phyloP scores from a whole-genome alignment of 163 green algal genomes.

The Prototheca cutis region DNA sequence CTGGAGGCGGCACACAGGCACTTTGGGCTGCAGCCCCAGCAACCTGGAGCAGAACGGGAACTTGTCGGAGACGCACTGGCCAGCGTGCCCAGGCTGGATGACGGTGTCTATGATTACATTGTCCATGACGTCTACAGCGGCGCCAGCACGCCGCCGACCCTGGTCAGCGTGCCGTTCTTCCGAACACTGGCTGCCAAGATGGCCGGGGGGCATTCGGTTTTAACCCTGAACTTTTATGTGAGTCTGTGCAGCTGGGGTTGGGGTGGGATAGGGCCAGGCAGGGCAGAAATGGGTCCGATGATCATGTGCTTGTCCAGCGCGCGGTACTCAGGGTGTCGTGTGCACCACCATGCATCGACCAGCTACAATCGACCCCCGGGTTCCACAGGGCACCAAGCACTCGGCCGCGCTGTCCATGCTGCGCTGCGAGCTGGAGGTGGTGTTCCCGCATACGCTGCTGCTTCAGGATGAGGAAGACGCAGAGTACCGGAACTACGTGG shows the following conservation, averaged over 20 bases:
- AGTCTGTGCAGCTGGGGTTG: no score
- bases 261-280: no score
- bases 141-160: neutral
- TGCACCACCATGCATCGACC: no score
- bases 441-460: conserved; percentile 1
- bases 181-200: conserved; percentile 6
- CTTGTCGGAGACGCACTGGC: conserved; percentile 1
- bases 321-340: no score
- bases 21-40: conserved; percentile 4
- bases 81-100: conserved; percentile 2
- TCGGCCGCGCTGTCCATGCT: neutral
- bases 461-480: conserved; percentile 8
- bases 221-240: conserved; percentile 11
- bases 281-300: no score
- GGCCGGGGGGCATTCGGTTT: neutral
- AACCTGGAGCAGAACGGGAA: neutral
- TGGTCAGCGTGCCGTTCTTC: conserved; percentile 7
- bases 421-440: neutral
- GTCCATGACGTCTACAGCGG: conserved; percentile 22
- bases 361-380: no score
- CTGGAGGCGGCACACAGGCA: neutral
- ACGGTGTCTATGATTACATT: conserved; percentile 10
- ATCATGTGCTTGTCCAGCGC: no score
- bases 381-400: no score
- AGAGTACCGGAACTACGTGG: conserved; percentile 8